These are phyloP conservation scores for Smallanthus sonchifolius DNA, from an alignment of 129 eudicot species.

Conservation along the genomic window DNA sequence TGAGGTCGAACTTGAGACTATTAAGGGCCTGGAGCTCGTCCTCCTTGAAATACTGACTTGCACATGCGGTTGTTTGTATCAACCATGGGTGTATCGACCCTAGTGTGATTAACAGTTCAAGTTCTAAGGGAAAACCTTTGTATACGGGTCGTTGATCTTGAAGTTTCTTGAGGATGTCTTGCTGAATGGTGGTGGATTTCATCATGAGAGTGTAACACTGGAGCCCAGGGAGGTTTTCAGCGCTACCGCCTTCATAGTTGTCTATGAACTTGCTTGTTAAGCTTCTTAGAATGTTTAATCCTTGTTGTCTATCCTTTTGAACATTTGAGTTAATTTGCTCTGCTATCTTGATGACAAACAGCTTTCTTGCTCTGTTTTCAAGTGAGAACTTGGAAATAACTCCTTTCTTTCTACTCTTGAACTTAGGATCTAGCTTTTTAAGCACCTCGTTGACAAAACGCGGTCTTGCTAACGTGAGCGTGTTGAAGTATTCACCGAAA, in stretches of 20 bases:
- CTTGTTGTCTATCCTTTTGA: constrained; percentile 56
- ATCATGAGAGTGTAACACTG: constrained; percentile 90
- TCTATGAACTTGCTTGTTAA: constrained; percentile 76
- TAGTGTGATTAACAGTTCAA: constrained; percentile 87
- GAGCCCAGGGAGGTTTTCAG: constrained; percentile 82
- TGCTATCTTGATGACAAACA: constrained; percentile 69
- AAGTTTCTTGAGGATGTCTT: constrained; percentile 66
- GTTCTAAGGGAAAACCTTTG: constrained; percentile 83
- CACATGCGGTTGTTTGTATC: constrained; percentile 81
- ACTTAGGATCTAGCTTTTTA: constrained; percentile 72
- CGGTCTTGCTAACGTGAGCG: constrained; percentile 84
- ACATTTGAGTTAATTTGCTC: constrained; percentile 63
- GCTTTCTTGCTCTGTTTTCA: constrained; percentile 91
- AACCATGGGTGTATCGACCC: constrained; percentile 98
- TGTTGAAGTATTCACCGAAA: constrained; percentile 96
- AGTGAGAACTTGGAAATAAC: constrained; percentile 50
- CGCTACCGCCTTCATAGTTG: constrained; percentile 87
- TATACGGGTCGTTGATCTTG: constrained; percentile 69
- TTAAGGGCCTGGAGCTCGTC: constrained; percentile 66
- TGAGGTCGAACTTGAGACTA: constrained; percentile 61
- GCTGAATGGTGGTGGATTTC: constrained; percentile 85
- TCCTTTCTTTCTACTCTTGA: constrained; percentile 53
- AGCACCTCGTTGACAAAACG: constrained; percentile 75
- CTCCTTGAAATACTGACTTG: constrained; percentile 50
- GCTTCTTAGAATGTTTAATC: constrained; percentile 61